These are phyloP conservation scores for Bjerkandera adusta DNA, from an alignment of 1,284 basidiomycete species.

Conservation along the genomic window DNA sequence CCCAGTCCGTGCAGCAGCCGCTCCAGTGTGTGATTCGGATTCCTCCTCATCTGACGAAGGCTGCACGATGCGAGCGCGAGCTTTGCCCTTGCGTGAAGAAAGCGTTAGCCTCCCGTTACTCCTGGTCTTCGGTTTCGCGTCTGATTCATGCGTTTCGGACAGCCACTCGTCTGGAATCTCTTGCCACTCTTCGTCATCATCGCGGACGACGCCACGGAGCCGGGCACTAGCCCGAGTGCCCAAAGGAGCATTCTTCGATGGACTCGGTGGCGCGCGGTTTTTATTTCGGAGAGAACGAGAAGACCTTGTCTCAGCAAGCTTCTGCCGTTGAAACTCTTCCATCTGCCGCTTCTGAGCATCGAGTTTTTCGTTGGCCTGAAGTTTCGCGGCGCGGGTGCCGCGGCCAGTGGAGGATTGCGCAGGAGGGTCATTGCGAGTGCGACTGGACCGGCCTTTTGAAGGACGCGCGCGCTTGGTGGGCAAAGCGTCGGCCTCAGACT, in stretches of 20 bases:
- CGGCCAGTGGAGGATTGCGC: constrained; percentile 28
- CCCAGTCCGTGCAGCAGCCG: constrained; percentile 13
- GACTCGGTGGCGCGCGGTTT: constrained; percentile 15
- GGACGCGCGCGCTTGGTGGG: constrained; percentile 29
- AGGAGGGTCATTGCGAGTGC: constrained; percentile 28
- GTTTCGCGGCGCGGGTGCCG: constrained; percentile 60
- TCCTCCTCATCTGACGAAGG: too few relatives aligned
- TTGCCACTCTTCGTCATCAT: constrained; percentile 71
- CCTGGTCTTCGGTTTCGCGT: constrained; percentile 6
- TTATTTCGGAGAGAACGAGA: too few relatives aligned
- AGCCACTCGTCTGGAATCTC: constrained; percentile 77
- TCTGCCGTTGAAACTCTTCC: constrained; percentile 57
- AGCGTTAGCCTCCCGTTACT: constrained; percentile 10
- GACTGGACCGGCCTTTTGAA: constrained; percentile 17
- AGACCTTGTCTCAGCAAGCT: too few relatives aligned
- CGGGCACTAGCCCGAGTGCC: constrained; percentile 70
- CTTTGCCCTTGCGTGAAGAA: constrained; percentile 4
- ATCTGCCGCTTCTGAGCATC: constrained; percentile 68
- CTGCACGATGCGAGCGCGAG: too few relatives aligned
- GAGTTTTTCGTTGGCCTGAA: constrained; percentile 65
- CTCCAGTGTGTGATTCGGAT: constrained; percentile 16
- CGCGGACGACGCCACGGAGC: constrained; percentile 43
- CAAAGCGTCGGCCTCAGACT: constrained; percentile 15
- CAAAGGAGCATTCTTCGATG: constrained; percentile 31
- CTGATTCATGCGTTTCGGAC: constrained; percentile 25